These are phyloP conservation scores for Hypoxylon sp. DNA, from an alignment of 2,329 filamentous ascomycete species.

Conservation along the genomic window DNA sequence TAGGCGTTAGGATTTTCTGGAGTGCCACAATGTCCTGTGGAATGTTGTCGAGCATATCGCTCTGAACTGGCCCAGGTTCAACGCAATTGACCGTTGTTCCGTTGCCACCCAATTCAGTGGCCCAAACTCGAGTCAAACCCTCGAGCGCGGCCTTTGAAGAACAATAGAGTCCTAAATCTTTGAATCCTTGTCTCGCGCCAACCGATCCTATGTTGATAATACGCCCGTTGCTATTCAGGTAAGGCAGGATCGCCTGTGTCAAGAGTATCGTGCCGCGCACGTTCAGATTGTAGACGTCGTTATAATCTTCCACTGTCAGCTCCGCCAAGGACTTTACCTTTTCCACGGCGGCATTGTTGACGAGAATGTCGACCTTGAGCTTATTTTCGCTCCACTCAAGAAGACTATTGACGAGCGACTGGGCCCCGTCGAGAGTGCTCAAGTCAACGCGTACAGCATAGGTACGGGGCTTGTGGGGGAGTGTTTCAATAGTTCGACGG, in stretches of 20 bases:
- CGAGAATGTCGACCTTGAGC: slow-evolving; percentile 53
- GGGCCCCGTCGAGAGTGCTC: slow-evolving; percentile 43
- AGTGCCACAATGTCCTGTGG: slow-evolving; percentile 63
- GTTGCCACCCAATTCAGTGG: slow-evolving; percentile 68
- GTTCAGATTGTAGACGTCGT: slow-evolving; percentile 70
- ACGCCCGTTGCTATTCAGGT: slow-evolving; percentile 62
- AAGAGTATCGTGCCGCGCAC: slow-evolving; percentile 68
- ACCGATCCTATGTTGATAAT: slow-evolving; percentile 74
- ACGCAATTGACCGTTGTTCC: slow-evolving; percentile 74
- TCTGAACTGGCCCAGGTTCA: slow-evolving; percentile 71
- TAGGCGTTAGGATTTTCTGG: slow-evolving; percentile 66
- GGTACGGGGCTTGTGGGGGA: slow-evolving; percentile 54
- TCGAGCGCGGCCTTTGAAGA: slow-evolving; percentile 73
- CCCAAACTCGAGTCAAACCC: slow-evolving; percentile 71
- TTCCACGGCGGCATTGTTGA: slow-evolving; percentile 60
- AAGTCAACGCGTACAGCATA: slow-evolving; percentile 47
- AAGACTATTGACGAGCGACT: slow-evolving; percentile 43
- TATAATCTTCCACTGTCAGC: slow-evolving; percentile 65
- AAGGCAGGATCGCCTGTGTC: slow-evolving; percentile 66
- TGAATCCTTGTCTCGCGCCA: slow-evolving; percentile 63
- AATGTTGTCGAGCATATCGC: slow-evolving; percentile 69
- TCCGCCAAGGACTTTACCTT: slow-evolving; percentile 57
- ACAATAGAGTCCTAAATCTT: slow-evolving; percentile 65
- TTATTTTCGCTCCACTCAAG: slow-evolving; percentile 36
- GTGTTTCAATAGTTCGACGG: slow-evolving; percentile 69